Base-by-base conservation (phyloP, 2,329 filamentous ascomycete species). In the Zasmidium citrigriseum region DNA sequence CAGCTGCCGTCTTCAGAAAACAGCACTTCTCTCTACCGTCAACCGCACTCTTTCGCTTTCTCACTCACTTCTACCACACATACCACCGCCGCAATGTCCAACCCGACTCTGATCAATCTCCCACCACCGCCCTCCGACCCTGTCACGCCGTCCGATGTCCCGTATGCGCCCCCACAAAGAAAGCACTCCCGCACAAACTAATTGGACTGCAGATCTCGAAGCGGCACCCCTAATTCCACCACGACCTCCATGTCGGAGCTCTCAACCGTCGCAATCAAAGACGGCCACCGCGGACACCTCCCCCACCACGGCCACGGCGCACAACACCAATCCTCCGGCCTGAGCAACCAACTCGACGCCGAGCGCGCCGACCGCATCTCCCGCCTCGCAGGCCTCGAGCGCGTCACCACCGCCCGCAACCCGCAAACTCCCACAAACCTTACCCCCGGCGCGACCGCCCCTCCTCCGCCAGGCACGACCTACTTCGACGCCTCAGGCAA, bases 231-330 rank as follows among this genome's bases (percentile, higher is more conserved):
- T 2, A 97, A 95, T 65, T 96, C 91, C 66, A 89, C 90, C 44
- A 96, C 91, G 2, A 97, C 93, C 12, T 96, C 92, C 52, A 88
- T 98, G 70, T 96, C 91, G 23, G 88, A 92, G 44, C 84, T 98
- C 49, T 96, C 91, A 16, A 97, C 93, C 18, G 95, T 91, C 12
- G 93, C 93, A 52, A 96, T 96, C 82, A 96, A 97, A 77, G 93
- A 98, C 73, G 93, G 93, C 67, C 91, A 97, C 71, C 90, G 91
- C 60, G 93, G 93, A 63, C 86, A 92, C 71, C 82, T 88, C 24
- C 85, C 86, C 24, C 77, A 81, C 57, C 82, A 59, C 58, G 54
- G 79, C 55, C 82, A 84, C 59, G 61, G 62, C 50, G 27, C 51
- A 18, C 74, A 75, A 52, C 80, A 83, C 75, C 79, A 80, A 7